phyloP scores from a whole-genome alignment of 2,329 filamentous ascomycete species.

The Podosphaera leucotricha region DNA sequence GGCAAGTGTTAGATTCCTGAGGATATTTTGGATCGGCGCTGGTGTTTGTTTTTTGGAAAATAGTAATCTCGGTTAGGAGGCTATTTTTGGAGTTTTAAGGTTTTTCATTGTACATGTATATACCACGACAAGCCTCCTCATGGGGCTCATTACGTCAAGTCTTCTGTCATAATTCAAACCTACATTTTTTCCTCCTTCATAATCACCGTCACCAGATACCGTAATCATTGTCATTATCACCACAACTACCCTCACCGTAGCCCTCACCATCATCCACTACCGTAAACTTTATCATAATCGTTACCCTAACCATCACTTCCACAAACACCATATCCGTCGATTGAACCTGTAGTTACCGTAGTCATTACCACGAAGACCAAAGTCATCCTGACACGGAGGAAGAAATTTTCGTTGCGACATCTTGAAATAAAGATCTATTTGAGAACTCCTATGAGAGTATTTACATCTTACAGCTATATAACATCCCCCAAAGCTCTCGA shows the following conservation, averaged over 20 bases:
- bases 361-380: not conserved
- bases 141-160: not conserved
- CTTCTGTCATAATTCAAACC: not conserved
- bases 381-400: not conserved
- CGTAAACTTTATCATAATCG: not conserved
- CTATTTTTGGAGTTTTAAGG: too few relatives aligned
- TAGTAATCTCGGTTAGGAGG: too few relatives aligned
- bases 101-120: not conserved
- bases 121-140: not conserved
- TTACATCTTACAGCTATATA: too few relatives aligned
- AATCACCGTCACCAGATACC: not conserved
- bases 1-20: too few relatives aligned
- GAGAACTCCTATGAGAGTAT: too few relatives aligned
- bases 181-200: not conserved
- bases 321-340: not conserved
- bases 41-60: too few relatives aligned
- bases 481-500: too few relatives aligned
- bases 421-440: too few relatives aligned
- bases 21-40: too few relatives aligned
- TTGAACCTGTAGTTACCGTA: not conserved
- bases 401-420: too few relatives aligned
- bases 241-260: not conserved
- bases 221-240: not conserved
- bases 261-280: not conserved
- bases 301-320: not conserved